Conservation (phyloP, 2,329 filamentous ascomycete species). For the Fusarium albosuccineum region DNA sequence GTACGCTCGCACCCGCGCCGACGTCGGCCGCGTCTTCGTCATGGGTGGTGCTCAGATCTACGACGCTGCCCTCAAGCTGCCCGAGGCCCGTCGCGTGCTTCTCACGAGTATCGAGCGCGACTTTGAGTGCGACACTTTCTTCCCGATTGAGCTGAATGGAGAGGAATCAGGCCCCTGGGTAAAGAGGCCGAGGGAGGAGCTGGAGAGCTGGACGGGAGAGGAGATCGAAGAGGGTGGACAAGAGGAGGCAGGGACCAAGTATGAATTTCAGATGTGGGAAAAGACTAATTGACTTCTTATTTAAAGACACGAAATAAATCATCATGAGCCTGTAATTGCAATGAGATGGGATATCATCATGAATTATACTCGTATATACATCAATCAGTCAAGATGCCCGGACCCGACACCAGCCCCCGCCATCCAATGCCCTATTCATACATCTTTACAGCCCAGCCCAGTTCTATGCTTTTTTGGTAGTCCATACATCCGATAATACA, state of each 20-base stretch:
- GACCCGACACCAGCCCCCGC: constrained; percentile 5
- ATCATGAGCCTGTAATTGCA: constrained; percentile 16
- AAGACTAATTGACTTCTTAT: constrained; percentile 51
- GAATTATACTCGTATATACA: constrained; percentile 37
- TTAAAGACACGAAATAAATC: background rate
- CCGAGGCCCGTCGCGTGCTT: constrained; percentile 72
- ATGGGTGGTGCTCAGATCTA: constrained; percentile 95
- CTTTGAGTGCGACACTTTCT: constrained; percentile 83
- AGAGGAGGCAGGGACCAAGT: constrained; percentile 73
- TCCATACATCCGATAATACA: constrained; percentile 46
- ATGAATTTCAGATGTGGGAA: constrained; percentile 83
- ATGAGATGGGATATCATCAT: constrained; percentile 37
- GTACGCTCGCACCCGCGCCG: constrained; percentile 56
- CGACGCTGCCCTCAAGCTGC: constrained; percentile 71
- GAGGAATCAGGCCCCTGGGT: constrained; percentile 65
- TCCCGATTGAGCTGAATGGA: constrained; percentile 70
- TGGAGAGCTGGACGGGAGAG: constrained; percentile 77
- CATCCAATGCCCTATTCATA: constrained; percentile 39
- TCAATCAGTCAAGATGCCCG: constrained; percentile 21
- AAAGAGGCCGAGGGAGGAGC: constrained; percentile 62
- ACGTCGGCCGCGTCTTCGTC: constrained; percentile 77
- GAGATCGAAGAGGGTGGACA: constrained; percentile 67
- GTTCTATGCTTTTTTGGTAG: constrained; percentile 31
- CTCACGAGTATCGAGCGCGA: constrained; percentile 77
- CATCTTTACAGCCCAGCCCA: constrained; percentile 20